Conservation (phyloP, 305 asterid species). For the Fraxinus floribunda region DNA sequence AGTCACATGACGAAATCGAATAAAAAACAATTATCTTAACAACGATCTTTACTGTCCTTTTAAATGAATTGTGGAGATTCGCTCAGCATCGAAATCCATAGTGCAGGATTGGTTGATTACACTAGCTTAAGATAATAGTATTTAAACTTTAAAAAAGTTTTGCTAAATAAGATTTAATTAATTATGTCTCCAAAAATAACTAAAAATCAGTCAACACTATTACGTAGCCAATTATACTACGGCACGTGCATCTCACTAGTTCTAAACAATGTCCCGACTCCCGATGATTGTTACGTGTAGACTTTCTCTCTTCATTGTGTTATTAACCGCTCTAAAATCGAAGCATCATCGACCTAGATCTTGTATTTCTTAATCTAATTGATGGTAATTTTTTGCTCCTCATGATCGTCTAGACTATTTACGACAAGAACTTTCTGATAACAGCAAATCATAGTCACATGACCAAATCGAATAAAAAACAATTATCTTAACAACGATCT, state of each 20-base stretch:
- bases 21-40: neutral
- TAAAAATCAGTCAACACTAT: too few species aligned
- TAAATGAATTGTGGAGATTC: neutral
- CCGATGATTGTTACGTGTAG: neutral
- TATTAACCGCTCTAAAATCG: too few species aligned
- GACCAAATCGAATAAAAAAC: neutral
- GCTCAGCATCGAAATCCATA: neutral
- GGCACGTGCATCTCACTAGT: too few species aligned
- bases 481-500: neutral
- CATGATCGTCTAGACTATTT: neutral
- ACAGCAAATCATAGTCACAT: neutral
- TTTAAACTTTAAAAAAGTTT: neutral
- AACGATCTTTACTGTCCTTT: neutral
- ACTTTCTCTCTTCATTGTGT: neutral
- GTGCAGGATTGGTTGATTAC: neutral
- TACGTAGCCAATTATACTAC: too few species aligned
- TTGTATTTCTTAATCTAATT: neutral
- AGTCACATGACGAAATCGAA: neutral
- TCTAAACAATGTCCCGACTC: neutral
- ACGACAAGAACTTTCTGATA: neutral
- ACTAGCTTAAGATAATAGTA: neutral
- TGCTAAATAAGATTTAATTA: too few species aligned
- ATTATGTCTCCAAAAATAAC: too few species aligned
- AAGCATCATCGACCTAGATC: neutral
- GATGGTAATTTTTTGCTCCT: neutral